A percentile compares a stretch with the other conserved stretches of the same genome.
Conservation (phyloP, 2,329 filamentous ascomycete species). For the Graphium sp. region DNA sequence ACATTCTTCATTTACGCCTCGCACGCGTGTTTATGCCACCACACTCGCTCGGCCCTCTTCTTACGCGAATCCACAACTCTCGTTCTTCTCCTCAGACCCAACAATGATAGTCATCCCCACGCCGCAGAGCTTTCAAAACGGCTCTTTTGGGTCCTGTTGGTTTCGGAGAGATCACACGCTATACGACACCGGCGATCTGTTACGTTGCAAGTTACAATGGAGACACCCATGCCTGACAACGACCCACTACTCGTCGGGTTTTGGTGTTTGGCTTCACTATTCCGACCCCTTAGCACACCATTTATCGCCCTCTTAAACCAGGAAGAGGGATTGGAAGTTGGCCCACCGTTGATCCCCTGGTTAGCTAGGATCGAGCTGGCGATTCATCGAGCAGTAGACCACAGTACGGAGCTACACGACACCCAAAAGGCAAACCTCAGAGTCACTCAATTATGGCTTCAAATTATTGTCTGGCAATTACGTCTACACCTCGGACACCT, state of each 20-base stretch:
- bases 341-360: constrained; percentile 13
- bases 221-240: constrained; percentile 15
- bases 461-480: constrained; percentile 26
- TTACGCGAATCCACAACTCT: constrained; percentile 24
- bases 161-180: constrained; percentile 25
- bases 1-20: constrained; percentile 27
- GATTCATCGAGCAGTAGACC: constrained; percentile 18
- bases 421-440: constrained; percentile 25
- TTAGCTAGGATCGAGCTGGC: constrained; percentile 17
- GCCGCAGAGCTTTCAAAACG: constrained; percentile 13
- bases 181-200: constrained; percentile 25
- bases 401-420: constrained; percentile 16
- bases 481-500: constrained; percentile 23
- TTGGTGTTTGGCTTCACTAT: constrained; percentile 20
- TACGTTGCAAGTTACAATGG: constrained; percentile 21
- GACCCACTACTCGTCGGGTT: constrained; percentile 18
- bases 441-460: constrained; percentile 26
- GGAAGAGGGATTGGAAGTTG: no score
- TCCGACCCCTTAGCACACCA: constrained; percentile 21
- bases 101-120: constrained; percentile 9
- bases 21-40: constrained; percentile 21
- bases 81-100: constrained; percentile 15
- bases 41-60: constrained; percentile 23
- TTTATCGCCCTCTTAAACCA: constrained; percentile 23
- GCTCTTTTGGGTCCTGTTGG: constrained; percentile 24